These are phyloP conservation scores for Cucurbita pepo DNA, from an alignment of 306 rosid genomes.

Conservation along the genomic window DNA sequence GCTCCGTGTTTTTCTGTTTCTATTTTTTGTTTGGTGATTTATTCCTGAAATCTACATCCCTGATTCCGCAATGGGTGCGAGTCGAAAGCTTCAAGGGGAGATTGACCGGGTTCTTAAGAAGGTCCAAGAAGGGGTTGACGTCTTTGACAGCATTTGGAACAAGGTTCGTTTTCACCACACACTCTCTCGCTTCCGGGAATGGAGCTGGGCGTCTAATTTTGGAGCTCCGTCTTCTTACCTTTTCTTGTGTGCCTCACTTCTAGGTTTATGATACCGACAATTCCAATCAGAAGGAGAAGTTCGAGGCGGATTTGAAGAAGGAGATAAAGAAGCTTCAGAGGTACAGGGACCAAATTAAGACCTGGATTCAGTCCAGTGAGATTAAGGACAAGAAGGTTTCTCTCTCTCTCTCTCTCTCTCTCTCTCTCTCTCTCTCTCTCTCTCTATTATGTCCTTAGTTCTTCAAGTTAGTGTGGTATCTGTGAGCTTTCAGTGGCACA, in stretches of 20 bases:
- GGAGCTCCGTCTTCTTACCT: neutral
- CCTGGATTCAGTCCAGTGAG: conserved; percentile 98
- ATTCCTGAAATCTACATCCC: neutral
- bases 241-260: neutral
- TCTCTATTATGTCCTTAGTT: neutral
- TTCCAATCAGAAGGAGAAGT: conserved; percentile 97
- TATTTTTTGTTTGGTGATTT: neutral
- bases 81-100: conserved; percentile 98
- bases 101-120: conserved; percentile 96
- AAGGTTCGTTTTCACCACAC: conserved; percentile 34
- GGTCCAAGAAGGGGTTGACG: conserved; percentile 96
- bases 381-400: conserved; percentile 89
- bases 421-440: too few relatives aligned
- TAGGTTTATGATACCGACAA: conserved; percentile 95
- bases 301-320: conserved; percentile 95
- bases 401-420: neutral
- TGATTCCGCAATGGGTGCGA: conserved; percentile 58
- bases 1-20: neutral
- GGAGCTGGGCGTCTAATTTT: neutral
- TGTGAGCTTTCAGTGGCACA: neutral
- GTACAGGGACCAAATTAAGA: conserved; percentile 87
- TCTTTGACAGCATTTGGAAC: conserved; percentile 92
- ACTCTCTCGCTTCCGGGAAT: neutral
- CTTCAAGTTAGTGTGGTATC: neutral
- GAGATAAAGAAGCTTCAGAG: conserved; percentile 97